Evolutionary conservation across 805 yeast genomes (phyloP), one percentile per base, ranked within the genome.

Genomic region (Clavispora asparagi): DNA sequence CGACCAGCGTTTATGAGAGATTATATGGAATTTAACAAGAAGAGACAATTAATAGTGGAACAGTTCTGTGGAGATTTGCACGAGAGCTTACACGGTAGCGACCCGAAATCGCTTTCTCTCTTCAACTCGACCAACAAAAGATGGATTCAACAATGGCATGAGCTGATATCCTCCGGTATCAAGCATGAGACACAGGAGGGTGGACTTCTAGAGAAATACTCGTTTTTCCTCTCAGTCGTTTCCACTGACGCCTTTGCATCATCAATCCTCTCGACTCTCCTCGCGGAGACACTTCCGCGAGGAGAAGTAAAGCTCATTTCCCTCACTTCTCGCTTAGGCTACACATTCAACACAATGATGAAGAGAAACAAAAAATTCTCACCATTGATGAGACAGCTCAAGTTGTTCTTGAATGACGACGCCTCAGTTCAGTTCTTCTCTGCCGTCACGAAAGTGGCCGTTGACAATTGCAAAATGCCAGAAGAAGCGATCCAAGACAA

Each of bases 31-130:
- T 63, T 56, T 53, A 62, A 62, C 48, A 44, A 40, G 27, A 19
- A 38, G 12, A 64, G 62, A 44, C 71, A 70, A 44, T 45, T 56
- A n/a, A 45, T 56, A 14, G 51, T 70, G 2, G 76, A 70, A 46
- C 44, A 49, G 1, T 47, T 58, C 31, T 55, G 58, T 14, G 48
- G 43, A 23, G 35, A 46, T 7, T 33, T 59, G 17, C 40, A 45
- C 28, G 25, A 36, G 9, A 27, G n/a, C 16, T 29, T 16, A 23
- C 46, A 40, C 42, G n/a, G 29, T 10, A 14, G 17, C 16, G 40
- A 43, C 35, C 14, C 17, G 10, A 45, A 23, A 19, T 50, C 31
- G 41, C 44, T 43, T 42, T 40, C 43, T 33, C 39, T 43, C 31
- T 13, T 28, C 39, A 30, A 41, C 16, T 47, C 41, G 33, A 41